A percentile compares a stretch with the other conserved stretches of the same genome.
These are phyloP conservation scores for Amanita inopinata DNA, from an alignment of 768 basidiomycete species.

Conservation along the genomic window DNA sequence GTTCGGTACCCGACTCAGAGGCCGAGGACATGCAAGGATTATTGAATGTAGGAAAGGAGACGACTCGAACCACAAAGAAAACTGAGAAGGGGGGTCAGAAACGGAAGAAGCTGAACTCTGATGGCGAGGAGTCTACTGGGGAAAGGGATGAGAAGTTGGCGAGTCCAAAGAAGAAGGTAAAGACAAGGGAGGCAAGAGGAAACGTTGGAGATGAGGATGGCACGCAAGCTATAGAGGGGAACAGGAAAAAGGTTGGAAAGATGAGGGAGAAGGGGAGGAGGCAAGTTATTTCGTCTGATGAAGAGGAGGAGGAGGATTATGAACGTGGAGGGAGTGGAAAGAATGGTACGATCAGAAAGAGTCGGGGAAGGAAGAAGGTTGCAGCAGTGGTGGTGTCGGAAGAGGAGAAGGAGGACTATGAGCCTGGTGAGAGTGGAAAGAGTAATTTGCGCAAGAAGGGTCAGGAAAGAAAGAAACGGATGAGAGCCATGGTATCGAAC, in stretches of 20 bases:
- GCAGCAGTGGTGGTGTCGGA: neutral
- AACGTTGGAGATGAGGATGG: neutral
- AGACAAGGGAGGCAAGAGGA: slow-evolving; percentile 7
- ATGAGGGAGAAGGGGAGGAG: slow-evolving; percentile 17
- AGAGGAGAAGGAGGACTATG: slow-evolving; percentile 2
- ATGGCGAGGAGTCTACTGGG: slow-evolving; percentile 11
- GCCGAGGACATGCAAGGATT: slow-evolving; percentile 12
- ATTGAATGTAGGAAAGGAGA: neutral
- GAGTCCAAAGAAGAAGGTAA: slow-evolving; percentile 12
- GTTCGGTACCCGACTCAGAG: slow-evolving; percentile 20
- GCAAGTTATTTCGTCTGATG: slow-evolving; percentile 22
- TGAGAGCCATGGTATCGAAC: slow-evolving; percentile 1
- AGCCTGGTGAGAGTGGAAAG: neutral
- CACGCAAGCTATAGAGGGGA: slow-evolving; percentile 1
- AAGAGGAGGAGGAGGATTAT: slow-evolving; percentile 17
- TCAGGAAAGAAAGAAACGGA: neutral
- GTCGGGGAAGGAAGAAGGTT: neutral
- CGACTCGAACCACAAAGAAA: neutral
- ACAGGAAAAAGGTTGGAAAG: slow-evolving; percentile 16
- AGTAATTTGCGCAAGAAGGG: slow-evolving; percentile 1
- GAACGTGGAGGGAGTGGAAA: neutral
- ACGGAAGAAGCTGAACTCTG: slow-evolving; percentile 19
- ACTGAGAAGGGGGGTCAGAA: slow-evolving; percentile 8
- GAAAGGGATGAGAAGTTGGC: slow-evolving; percentile 10
- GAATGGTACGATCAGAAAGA: neutral